Percentiles rank a stretch among this genome's conserved stretches.
Evolutionary conservation across 805 yeast species (phyloP).

Genomic region (Lipomyces anomalus): DNA sequence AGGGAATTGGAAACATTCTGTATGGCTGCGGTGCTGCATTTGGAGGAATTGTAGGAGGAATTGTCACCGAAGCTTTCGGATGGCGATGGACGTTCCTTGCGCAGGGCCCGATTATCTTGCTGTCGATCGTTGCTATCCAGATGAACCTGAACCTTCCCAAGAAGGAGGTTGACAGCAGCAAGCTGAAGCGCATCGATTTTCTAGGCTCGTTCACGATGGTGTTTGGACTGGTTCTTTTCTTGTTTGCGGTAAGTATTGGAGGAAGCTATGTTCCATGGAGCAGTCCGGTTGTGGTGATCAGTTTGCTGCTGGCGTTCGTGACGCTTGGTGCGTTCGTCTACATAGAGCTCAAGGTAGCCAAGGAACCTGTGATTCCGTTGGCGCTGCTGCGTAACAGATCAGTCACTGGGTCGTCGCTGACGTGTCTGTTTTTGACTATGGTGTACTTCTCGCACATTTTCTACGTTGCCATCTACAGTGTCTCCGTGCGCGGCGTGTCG

Average conservation of each 20-base stretch:
- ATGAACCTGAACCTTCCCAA: constrained; percentile 18
- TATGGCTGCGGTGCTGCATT: constrained; percentile 71
- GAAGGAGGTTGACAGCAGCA: constrained; percentile 24
- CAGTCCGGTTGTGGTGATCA: constrained; percentile 37
- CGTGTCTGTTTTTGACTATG: constrained; percentile 70
- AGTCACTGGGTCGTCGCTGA: constrained; percentile 56
- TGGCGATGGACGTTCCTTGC: constrained; percentile 52
- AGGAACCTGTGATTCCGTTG: constrained; percentile 65
- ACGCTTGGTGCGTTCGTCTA: constrained; percentile 41
- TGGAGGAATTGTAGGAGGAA: constrained; percentile 60
- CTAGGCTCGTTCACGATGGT: constrained; percentile 58
- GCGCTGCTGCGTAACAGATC: constrained; percentile 52
- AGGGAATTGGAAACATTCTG: constrained; percentile 73
- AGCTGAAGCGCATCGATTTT: constrained; percentile 58
- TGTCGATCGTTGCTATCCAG: constrained; percentile 35
- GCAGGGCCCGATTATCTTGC: constrained; percentile 39
- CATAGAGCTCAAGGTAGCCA: constrained; percentile 47
- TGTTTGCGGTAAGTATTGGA: constrained; percentile 62
- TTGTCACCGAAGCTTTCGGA: constrained; percentile 46
- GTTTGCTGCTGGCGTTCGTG: constrained; percentile 34
- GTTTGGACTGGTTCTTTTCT: constrained; percentile 46
- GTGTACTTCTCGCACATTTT: constrained; percentile 55
- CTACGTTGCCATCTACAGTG: constrained; percentile 66
- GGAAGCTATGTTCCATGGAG: constrained; percentile 50
- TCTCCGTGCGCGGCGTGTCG: constrained; percentile 46